Conservation (phyloP, 78 protist genomes). For the Cavenderia fasciculata region DNA sequence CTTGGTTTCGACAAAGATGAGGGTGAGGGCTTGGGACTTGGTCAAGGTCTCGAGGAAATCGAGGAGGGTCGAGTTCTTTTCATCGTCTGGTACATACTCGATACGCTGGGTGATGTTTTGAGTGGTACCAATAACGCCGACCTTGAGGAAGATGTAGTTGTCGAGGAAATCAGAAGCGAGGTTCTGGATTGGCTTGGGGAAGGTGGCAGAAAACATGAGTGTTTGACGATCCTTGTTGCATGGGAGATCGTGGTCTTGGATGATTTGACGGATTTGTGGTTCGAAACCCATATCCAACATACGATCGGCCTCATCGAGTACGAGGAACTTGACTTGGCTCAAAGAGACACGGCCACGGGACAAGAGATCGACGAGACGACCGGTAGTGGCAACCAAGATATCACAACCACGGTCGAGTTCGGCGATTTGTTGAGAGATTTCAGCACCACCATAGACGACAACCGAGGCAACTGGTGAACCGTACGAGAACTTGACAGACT, state of each 20-base stretch:
- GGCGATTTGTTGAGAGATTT: conserved; percentile 88
- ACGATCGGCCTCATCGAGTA: conserved; percentile 99
- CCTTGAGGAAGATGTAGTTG: conserved; percentile 94
- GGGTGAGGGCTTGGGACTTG: conserved; percentile 67
- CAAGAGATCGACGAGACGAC: conserved; percentile 97
- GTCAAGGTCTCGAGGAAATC: conserved; percentile 79
- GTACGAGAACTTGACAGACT: neutral
- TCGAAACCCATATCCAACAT: conserved; percentile 99
- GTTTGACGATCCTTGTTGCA: conserved; percentile 91
- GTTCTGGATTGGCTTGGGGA: conserved; percentile 96
- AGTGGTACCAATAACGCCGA: conserved; percentile 98
- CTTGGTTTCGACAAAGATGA: conserved; percentile 96
- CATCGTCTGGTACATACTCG: conserved; percentile 83
- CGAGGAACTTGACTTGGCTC: conserved; percentile 79
- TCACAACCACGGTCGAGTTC: conserved; percentile 97
- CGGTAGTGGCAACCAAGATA: conserved; percentile 98
- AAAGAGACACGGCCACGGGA: conserved; percentile 93
- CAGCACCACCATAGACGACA: conserved; percentile 99
- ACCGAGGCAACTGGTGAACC: conserved; percentile 76
- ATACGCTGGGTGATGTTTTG: conserved; percentile 93
- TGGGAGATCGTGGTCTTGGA: conserved; percentile 93
- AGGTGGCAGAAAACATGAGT: conserved; percentile 99
- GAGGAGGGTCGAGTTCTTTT: conserved; percentile 87
- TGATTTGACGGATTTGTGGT: conserved; percentile 98
- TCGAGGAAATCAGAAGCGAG: conserved; percentile 97